Base-by-base conservation (phyloP, 768 basidiomycete genomes). In the Leccinum fibrillosum region DNA sequence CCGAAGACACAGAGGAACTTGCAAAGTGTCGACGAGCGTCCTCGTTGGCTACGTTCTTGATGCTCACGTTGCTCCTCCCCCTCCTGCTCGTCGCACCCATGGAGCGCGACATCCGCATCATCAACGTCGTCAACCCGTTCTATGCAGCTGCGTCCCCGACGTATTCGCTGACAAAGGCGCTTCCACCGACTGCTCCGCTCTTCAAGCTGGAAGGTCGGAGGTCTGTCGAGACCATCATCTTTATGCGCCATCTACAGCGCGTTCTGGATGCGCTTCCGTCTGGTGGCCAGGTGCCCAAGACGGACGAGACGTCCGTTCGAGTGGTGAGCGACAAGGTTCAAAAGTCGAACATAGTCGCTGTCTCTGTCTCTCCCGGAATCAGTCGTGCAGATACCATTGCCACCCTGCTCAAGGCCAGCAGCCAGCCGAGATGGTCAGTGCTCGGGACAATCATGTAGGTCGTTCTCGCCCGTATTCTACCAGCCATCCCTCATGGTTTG, bases 71-170 rank as follows among this genome's bases (percentile, higher is more conserved):
- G 6, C 79, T 97, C 0, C 80, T 96, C 0, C 93, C 94, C 2
- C 78, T 82, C 28, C 76, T 96, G 4, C 83, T 97, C 15, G 84
- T 89, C 25, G 88, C 90, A 0, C 93, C 94, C 0, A 78, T 81
- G n/a, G 94, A 94, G 68, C 82, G 94, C 35, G 91, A 94, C 62
- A 92, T 97, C 44, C 88, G 94, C n/a, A 83, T 97, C 62, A 77
- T 98, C 68, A 86, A 86, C 56, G 78, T 94, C 42, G 82, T 95
- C 68, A 93, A 94, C 58, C 93, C 93, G 2, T 92, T 92, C 64
- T 97, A 96, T 64, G 86, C 92, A 2, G 92, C 94, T 1, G 88
- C 91, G 0, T 76, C 83, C 3, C 79, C 82, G 4, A 62, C 75
- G 4, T 76, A 80, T 64, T 62, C 74, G 37, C 11, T 68, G 2